Conservation (phyloP, 306 rosid genomes). For the Carpinus fangiana region DNA sequence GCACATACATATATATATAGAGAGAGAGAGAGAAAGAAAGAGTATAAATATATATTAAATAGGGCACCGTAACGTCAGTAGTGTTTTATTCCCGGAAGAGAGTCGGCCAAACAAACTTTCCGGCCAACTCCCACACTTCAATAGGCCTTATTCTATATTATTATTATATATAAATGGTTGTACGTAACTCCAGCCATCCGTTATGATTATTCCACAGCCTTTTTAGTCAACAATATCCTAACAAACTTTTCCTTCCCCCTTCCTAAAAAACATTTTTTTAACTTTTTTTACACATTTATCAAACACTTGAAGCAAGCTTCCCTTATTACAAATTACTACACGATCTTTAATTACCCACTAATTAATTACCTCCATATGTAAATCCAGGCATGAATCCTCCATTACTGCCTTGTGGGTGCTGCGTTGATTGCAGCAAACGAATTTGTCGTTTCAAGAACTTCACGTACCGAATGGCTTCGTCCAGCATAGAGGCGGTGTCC, state of each 20-base stretch:
- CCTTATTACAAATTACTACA: neutral
- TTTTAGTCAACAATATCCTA: conserved; percentile 77
- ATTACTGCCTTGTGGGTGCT: conserved; percentile 27
- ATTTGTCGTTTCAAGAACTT: conserved; percentile 90
- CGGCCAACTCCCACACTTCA: conserved; percentile 52
- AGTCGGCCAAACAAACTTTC: conserved; percentile 73
- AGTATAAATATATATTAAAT: conserved; percentile 34
- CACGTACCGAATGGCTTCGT: conserved; percentile 89
- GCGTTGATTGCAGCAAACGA: conserved; percentile 59
- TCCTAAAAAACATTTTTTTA: too few species aligned
- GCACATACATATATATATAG: neutral
- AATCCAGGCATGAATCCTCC: conserved; percentile 11
- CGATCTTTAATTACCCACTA: conserved; percentile 7
- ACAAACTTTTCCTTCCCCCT: conserved; percentile 44
- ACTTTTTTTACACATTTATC: neutral
- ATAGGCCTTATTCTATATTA: conserved; percentile 35
- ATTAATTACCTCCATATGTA: conserved; percentile 26
- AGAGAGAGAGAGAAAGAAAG: neutral
- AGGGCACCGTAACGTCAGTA: conserved; percentile 55
- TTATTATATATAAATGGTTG: conserved; percentile 14
- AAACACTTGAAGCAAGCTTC: neutral
- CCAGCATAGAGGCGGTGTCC: conserved; percentile 96
- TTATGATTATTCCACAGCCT: conserved; percentile 63
- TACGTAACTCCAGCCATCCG: conserved; percentile 64
- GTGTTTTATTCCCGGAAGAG: conserved; percentile 56